Base-by-base conservation (phyloP, 73 alveolate genomes). In the Tetrahymena borealis region DNA sequence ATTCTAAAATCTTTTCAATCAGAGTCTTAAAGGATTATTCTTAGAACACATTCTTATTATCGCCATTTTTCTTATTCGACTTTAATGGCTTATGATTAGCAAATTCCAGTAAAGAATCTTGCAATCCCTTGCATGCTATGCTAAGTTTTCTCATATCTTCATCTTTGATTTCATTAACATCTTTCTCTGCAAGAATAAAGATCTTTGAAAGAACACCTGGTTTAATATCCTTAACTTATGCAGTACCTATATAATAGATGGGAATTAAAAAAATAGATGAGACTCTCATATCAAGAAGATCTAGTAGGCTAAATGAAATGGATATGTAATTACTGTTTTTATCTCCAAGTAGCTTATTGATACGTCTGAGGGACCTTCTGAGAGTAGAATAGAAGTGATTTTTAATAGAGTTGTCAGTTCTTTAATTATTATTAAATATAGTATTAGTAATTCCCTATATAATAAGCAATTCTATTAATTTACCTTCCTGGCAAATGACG, bases 341-440 rank as follows among this genome's bases (percentile, higher is more conserved):
- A 43, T 93, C 95, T 9, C 95, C 95, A 2, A 93, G 90, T 5
- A 93, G 78, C 40, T 93, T 93, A 40, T 93, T 95, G 90, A 94
- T 94, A 35, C 96, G 90, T 35, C 96, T 85, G 32, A 95, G 77
- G n/a, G 91, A 91, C 78, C 95, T 95, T 90, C 98, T 91, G 41
- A 96, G 78, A 20, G 98, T 96, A 9, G 98, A 95, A 85, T 96
- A 96, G 93, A 96, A 96, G 93, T 96, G 98, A 91, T 96, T 96
- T 93, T 96, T 96, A 11, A 96, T 94, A 16, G 97, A 96, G 91
- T 95, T 95, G 90, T 96, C 98, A 38, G 98, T 96, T 91, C 97
- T 93, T 40, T 78, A 85, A n/a, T n/a, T n/a, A n/a, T n/a, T n/a
- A n/a, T n/a, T n/a, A n/a, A n/a, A n/a, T n/a, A n/a, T n/a, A n/a